Percentiles rank a stretch among this genome's conserved stretches.
Evolutionary conservation across 345 rosid species (phyloP).

Genomic region (Populus alba): DNA sequence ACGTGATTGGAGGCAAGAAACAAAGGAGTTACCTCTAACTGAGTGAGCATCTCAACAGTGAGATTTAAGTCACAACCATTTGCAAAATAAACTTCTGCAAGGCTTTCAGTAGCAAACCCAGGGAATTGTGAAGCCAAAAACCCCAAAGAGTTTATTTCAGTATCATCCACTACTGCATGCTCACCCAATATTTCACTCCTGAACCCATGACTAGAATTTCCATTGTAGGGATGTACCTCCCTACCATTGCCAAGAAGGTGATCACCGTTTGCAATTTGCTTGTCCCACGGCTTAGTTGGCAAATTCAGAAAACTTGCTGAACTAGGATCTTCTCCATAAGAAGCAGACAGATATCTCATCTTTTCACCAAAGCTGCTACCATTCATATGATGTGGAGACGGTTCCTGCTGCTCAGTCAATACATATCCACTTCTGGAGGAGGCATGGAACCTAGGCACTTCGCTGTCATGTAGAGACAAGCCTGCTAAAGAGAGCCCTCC

Average conservation of each 20-base stretch:
- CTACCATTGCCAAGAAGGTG: constrained; percentile 56
- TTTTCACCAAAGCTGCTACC: constrained; percentile 57
- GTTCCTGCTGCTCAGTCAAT: constrained; percentile 48
- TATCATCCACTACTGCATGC: constrained; percentile 48
- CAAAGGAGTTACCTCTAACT: constrained; percentile 68
- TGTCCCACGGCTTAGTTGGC: constrained; percentile 72
- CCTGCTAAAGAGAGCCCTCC: constrained; percentile 68
- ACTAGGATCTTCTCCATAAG: constrained; percentile 60
- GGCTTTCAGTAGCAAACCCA: constrained; percentile 94
- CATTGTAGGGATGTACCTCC: constrained; percentile 53
- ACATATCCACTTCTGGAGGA: constrained; percentile 48
- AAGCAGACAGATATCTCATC: constrained; percentile 51
- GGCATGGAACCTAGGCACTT: constrained; percentile 51
- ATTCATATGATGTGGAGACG: constrained; percentile 49
- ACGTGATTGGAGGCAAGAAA: constrained; percentile 7
- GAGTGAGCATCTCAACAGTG: constrained; percentile 96
- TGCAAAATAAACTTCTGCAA: constrained; percentile 87
- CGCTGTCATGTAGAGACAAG: constrained; percentile 65
- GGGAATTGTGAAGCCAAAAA: constrained; percentile 88
- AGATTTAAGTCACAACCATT: constrained; percentile 83
- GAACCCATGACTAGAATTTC: constrained; percentile 49
- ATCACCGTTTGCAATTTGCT: constrained; percentile 54
- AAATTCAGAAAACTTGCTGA: constrained; percentile 44
- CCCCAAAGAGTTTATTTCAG: constrained; percentile 65
- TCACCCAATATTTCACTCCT: constrained; percentile 56